Evolutionary conservation across 2,329 filamentous ascomycete species (phyloP), one percentile per base, ranked within the genome.

Genomic region (Fusarium devonianum): DNA sequence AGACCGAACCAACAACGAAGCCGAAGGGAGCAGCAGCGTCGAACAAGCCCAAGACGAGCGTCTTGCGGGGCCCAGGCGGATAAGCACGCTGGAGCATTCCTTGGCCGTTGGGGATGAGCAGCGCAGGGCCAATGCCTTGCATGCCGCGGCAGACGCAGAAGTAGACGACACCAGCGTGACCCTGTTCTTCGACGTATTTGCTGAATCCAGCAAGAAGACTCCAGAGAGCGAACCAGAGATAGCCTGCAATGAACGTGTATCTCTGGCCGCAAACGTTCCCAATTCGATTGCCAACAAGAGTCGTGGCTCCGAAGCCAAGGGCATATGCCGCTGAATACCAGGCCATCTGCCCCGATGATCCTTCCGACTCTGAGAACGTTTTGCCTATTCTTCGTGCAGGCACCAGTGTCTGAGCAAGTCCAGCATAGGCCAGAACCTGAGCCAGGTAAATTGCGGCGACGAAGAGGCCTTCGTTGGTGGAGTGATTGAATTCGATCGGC

Each of bases 161-260:
- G 39, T 52, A 65, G n/a, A 49, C 39, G 4, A 47, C 45, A 13
- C 60, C 58, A 19, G 44, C 38, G 10, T 22, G 39, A 13, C 40
- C 33, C 11, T 45, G 16, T 7, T 44, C 40, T 14, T 53, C 38
- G n/a, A 57, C 40, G 9, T 66, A 62, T 22, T 49, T 34, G 19
- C 59, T 54, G 7, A 66, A 23, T 5, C 63, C 63, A 6, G 63
- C 47, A 6, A 66, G 41, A 10, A 66, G 36, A 29, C 63, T 66
- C 61, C 63, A 66, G 10, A 66, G 25, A 9, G 54, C 61, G 14
- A 66, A 57, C 63, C 63, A 66, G 18, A 66, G 21, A 41, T 62
- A 65, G 16, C 63, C 63, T 2, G 47, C 12, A 3, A 65, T 46
- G 9, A 66, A 66, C 11, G 51, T 39, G 18, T 45, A 48, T 30